phyloP scores from a whole-genome alignment of 2,329 filamentous ascomycete genomes.

The Talaromyces pinophilus region DNA sequence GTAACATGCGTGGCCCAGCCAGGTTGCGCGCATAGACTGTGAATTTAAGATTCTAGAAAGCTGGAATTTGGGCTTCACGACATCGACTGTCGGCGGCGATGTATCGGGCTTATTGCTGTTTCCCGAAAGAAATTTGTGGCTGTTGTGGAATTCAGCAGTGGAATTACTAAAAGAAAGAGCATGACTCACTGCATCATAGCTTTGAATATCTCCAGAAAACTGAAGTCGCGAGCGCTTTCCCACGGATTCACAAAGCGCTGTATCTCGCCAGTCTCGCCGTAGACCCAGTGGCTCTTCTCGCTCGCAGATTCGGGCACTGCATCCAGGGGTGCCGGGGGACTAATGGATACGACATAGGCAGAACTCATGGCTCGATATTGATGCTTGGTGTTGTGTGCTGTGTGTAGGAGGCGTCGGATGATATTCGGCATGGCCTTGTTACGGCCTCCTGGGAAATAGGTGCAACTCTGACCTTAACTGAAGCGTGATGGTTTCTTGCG shows the following conservation, averaged over 20 bases:
- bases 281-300: conserved; percentile 23
- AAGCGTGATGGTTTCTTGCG: not conserved
- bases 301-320: conserved; percentile 17
- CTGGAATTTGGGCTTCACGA: conserved; percentile 24
- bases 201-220: conserved; percentile 23
- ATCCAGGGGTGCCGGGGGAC: not conserved
- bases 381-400: not conserved
- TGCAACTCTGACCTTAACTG: not conserved
- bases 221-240: conserved; percentile 21
- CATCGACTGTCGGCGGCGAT: conserved; percentile 22
- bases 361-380: conserved; percentile 1
- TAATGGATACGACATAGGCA: conserved; percentile 1
- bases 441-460: not conserved
- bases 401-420: not conserved
- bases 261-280: conserved; percentile 10
- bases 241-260: conserved; percentile 23
- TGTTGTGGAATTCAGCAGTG: not conserved
- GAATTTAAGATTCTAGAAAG: conserved; percentile 19
- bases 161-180: not conserved
- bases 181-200: conserved; percentile 21
- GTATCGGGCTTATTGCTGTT: conserved; percentile 24
- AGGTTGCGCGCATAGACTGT: conserved; percentile 64
- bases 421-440: not conserved
- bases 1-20: conserved; percentile 88
- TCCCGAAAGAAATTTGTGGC: conserved; percentile 25